Evolutionary conservation across 495 filamentous ascomycete genomes (phyloP), one percentile per base, ranked within the genome.

Genomic region (Penicillium pulvis): DNA sequence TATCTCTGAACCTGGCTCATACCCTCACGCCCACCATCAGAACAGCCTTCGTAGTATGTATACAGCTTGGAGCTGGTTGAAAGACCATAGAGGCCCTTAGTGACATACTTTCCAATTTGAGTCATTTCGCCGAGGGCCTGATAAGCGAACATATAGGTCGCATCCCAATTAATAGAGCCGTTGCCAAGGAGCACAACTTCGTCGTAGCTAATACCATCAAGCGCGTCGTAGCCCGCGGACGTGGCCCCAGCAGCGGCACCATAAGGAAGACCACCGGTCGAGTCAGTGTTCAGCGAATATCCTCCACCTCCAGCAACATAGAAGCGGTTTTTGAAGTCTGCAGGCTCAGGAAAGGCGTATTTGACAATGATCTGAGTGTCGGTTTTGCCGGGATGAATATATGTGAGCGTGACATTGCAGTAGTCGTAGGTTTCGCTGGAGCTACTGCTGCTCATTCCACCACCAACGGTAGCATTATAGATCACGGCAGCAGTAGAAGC

Each of bases 1-100:
- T 71, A 83, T n/a, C 80, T 78, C 63, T 85, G 81, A 24, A 81
- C 66, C 59, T 83, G 80, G 60, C 75, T 80, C 75, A 70, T 69
- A 20, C 72, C 72, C 56, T 75, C 70, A 43, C 72, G 70, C 2
- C 72, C 72, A 45, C 72, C 72, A 23, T 75, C 72, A 20, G 70
- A 73, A 58, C 72, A 75, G 24, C 72, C 72, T 53, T 75, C 67
- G 51, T 71, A 75, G 58, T 75, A 75, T 28, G 72, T 72, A 48
- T 73, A 75, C 36, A 75, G 19, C 60, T 73, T 75, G 17, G 59
- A 53, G 39, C 54, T 51, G 33, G 39, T 49, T 10, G 56, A 47
- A 62, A 73, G 36, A 46, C 70, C 65, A 49, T 74, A 76, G 68
- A 76, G 73, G 6, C 57, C 67, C 46, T 60, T 59, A 35, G 73